Evolutionary conservation across 768 basidiomycete species (phyloP), one percentile per base, ranked within the genome.

Genomic region (Hypholoma fasciculare): DNA sequence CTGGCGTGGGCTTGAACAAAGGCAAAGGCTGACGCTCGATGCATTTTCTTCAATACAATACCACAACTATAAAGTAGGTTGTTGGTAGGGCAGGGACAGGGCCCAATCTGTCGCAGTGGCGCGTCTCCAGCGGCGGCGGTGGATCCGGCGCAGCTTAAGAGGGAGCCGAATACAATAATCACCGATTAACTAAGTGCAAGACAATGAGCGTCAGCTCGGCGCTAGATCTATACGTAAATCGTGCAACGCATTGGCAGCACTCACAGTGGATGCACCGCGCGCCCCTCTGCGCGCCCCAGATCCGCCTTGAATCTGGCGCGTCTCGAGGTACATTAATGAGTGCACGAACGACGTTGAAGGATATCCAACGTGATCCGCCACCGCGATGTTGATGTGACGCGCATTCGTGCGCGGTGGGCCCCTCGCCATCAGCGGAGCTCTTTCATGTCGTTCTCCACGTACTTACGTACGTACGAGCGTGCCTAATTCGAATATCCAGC

Each of bases 291-390:
- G 46, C 17, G 19, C 14, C 26, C n/a, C 36, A 54, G 54, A 54
- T 54, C 20, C 54, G 19, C 13, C 2, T 38, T 7, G 54, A 30
- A 54, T 54, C 54, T 54, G 43, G 44, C 16, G 26, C 17, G 17
- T 19, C 42, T 44, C 13, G 27, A 54, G 44, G 54, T 48, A 46
- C 43, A 54, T 36, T 20, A 9, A 47, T 37, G 42, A 54, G 42
- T 36, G 26, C 27, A 20, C 20, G 54, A 48, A 46, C 34, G 54
- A 47, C 34, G 37, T 27, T 26, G 36, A 48, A 54, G 54, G 54
- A 54, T 54, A 30, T 37, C n/a, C 43, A 30, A 26, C 54, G 54
- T 54, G 54, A 54, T 54, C 54, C 54, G 54, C 43, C 23, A 4
- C 23, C 34, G 52, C 17, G 39, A 52, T 16, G 27, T 19, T 54